Evolutionary conservation across 2,329 filamentous ascomycete genomes (phyloP), one percentile per base, ranked within the genome.

Genomic region (Alternaria rosae): DNA sequence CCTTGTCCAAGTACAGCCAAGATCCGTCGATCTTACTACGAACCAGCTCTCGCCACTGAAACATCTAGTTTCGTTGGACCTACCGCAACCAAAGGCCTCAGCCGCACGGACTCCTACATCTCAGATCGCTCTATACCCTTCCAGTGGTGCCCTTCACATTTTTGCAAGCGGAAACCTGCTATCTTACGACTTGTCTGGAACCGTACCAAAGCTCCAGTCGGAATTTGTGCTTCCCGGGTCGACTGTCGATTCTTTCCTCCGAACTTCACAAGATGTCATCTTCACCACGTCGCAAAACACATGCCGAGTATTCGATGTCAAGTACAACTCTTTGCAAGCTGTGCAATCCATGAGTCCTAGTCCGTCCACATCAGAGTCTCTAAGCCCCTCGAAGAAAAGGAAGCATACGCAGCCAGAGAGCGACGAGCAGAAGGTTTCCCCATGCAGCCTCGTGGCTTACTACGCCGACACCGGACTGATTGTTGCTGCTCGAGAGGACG

Each of bases 391-490:
- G 3, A 75, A 63, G 77, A 82, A 73, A 70, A 67, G 72, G 71
- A 82, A 75, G 56, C 70, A 71, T 41, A 50, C 62, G 8, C 69
- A 71, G 20, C 50, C 68, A 20, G 68, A 70, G 2, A 35, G 61
- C 60, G 85, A 82, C 63, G 79, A 83, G 6, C 79, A 89, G n/a
- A 79, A 87, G 25, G 82, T 45, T 11, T 38, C 57, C 23, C 57
- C 62, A 35, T 69, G 68, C 17, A 63, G 62, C 9, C 57, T 79
- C 32, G 64, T 78, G 9, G 63, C 74, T 17, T 90, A 91, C 74
- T 88, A 92, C 65, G 83, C 87, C 3, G 89, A 89, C 58, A 82
- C 91, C 50, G 89, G 91, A 52, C 80, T 91, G 35, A 88, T 87
- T 5, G 85, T 92, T 20, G 90, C 87, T 3, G 79, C 93, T 7